Conservation (phyloP, 305 asterid genomes). For the Lippia alba region DNA sequence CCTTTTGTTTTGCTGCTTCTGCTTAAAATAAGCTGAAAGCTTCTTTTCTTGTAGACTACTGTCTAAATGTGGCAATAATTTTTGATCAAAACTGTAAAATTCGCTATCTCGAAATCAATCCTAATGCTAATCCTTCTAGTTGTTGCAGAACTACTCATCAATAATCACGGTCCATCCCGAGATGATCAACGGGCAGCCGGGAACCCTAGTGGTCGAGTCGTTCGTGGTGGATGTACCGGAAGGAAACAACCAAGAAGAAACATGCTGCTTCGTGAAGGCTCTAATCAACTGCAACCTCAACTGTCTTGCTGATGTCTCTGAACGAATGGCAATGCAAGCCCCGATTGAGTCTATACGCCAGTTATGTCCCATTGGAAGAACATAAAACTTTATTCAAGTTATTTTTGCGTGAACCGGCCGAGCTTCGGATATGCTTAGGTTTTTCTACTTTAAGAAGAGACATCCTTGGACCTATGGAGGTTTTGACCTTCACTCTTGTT, state of each 20-base stretch:
- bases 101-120: not conserved
- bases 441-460: not conserved
- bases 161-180: conserved; percentile 73
- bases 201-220: conserved; percentile 77
- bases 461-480: too few species aligned
- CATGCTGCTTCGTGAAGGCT: conserved; percentile 87
- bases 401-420: not conserved
- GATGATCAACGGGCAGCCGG: conserved; percentile 71
- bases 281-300: conserved; percentile 88
- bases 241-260: conserved; percentile 84
- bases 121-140: not conserved
- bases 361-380: conserved; percentile 9
- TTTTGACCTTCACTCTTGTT: too few species aligned
- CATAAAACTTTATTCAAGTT: not conserved
- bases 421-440: not conserved
- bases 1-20: too few species aligned
- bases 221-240: conserved; percentile 88
- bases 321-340: conserved; percentile 68
- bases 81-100: too few species aligned
- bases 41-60: too few species aligned
- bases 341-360: conserved; percentile 32
- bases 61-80: not conserved
- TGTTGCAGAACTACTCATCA: conserved; percentile 79
- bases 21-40: too few species aligned
- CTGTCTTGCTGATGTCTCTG: conserved; percentile 82